These are phyloP conservation scores for Astragalus membranaceus DNA, from an alignment of 306 rosid species.

Conservation along the genomic window DNA sequence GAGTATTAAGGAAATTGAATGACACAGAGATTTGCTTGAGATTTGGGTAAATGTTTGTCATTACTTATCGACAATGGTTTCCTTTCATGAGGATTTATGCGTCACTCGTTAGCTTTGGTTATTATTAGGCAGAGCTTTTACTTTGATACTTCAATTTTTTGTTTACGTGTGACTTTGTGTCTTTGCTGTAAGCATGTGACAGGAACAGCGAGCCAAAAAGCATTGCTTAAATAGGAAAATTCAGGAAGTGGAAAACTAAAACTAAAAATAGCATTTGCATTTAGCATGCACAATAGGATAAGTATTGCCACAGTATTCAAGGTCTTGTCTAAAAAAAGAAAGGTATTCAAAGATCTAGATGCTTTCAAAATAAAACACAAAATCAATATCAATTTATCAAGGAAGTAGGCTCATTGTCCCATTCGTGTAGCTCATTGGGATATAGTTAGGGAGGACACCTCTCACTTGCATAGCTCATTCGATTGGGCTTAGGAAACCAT, in stretches of 20 bases:
- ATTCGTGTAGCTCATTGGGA: too few relatives aligned
- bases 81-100: not conserved
- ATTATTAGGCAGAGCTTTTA: not conserved
- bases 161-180: not conserved
- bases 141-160: not conserved
- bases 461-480: too few relatives aligned
- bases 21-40: not conserved
- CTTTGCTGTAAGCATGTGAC: not conserved
- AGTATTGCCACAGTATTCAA: too few relatives aligned
- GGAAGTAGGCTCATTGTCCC: too few relatives aligned
- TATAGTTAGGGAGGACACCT: too few relatives aligned
- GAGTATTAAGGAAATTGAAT: not conserved
- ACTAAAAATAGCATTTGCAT: too few relatives aligned
- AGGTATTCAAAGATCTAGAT: too few relatives aligned
- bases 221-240: not conserved
- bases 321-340: too few relatives aligned
- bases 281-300: too few relatives aligned
- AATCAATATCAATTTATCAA: too few relatives aligned
- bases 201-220: not conserved
- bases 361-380: too few relatives aligned
- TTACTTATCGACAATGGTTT: conserved; percentile 18
- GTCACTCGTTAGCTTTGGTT: not conserved
- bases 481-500: too few relatives aligned
- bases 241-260: not conserved
- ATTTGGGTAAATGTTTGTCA: not conserved